Evolutionary conservation across 2,329 filamentous ascomycete species (phyloP), one percentile per base, ranked within the genome.

Genomic region (Zalaria sp.): DNA sequence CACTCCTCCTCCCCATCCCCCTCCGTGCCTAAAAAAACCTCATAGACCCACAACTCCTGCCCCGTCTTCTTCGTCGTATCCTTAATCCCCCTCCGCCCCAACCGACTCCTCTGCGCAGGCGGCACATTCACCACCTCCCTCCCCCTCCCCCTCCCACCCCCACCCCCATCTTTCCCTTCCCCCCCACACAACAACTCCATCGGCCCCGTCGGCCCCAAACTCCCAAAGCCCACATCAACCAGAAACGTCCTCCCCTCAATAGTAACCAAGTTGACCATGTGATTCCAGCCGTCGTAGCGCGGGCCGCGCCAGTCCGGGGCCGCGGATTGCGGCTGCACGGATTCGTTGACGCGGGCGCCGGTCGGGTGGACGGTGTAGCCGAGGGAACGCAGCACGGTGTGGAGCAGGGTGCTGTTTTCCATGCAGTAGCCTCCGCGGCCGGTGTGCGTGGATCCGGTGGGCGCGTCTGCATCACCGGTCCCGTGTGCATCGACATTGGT

Each of bases 361-460:
- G 55, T 61, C 32, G 59, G 58, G 37, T 59, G 61, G 11, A 67
- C 44, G 25, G 54, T 54, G 48, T 67, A 77, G 0, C 72, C 73
- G 29, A 78, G 50, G 1, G 64, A 68, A 35, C 64, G 59, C 37
- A 78, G 51, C 8, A 77, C 57, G 3, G 63, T 65, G 5, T 63
- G 65, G 45, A 78, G 69, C 27, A 78, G 56, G 3, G 58, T 56
- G 36, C 74, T 75, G 47, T 69, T 73, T 55, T 78, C 73, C 71
- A 78, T 75, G 52, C 74, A 78, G 46, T 77, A 75, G 2, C 75
- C 75, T 26, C 75, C 73, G 28, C 71, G 55, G 4, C 63, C 62
- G 37, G 66, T 18, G 2, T 18, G n/a, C n/a, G n/a, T n/a, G n/a
- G n/a, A 18, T 18, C 18, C 18, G 18, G 18, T n/a, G n/a, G n/a